Evolutionary conservation across 2,329 filamentous ascomycete species (phyloP), one percentile per base, ranked within the genome.

Genomic region (Apiospora hydei): DNA sequence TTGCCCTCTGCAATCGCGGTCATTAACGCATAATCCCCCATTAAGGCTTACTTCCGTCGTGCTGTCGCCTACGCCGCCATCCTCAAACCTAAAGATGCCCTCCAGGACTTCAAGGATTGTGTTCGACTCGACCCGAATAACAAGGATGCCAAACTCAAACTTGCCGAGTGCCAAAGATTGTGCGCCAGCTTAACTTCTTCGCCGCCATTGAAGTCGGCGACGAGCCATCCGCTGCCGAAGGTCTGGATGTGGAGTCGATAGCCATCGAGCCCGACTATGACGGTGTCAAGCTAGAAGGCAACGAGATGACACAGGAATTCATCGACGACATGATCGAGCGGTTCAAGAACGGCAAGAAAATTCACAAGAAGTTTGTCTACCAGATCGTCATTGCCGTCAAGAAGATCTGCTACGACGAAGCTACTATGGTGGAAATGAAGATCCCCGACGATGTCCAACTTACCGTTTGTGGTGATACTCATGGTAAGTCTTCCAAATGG

Each of bases 401-500:
- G 86, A 92, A 98, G 75, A 89, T 99, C 72, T 92, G 98, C 66
- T 95, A 96, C 81, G 91, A 95, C 70, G 96, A 99, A 84, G 89
- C 96, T 21, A 99, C 96, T 38, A 98, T 99, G 96, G 95, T 98
- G 38, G 96, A 99, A 84, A 89, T 96, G 80, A 90, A 94, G 69
- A 91, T 99, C 71, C 90, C 92, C 7, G 85, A 93, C 66, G 94
- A 92, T 71, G 90, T 92, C 72, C 89, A 92, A 80, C 87, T 99
- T 78, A 99, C 96, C 2, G 95, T 99, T 71, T 99, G 96, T 80
- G 96, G 96, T 82, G 96, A 99, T 82, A 99, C 96, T 6, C 96
- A 99, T 81, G 96, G 94, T 94, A 84, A 77, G 87, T 83, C 73
- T 43, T 21, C n/a, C 24, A 21, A 21, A 13, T 64, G 34, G 18